These are phyloP conservation scores for Rhizodiscina lignyota DNA, from an alignment of 495 filamentous ascomycete genomes.

Conservation along the genomic window DNA sequence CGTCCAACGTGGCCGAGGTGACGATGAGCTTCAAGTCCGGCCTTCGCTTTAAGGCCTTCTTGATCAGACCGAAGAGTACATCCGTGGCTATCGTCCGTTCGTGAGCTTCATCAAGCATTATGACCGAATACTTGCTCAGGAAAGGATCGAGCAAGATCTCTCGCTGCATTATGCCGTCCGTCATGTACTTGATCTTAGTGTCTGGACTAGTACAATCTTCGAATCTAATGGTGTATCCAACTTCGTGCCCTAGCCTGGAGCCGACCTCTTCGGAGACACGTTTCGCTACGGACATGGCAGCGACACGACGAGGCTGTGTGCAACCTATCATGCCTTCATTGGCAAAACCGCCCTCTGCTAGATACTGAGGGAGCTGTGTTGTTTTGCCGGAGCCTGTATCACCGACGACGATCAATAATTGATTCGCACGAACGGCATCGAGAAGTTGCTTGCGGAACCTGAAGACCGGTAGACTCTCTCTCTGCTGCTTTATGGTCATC, in stretches of 20 bases:
- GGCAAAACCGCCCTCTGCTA: slow-evolving; percentile 82
- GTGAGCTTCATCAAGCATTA: slow-evolving; percentile 98
- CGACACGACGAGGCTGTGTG: slow-evolving; percentile 92
- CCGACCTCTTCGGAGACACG: slow-evolving; percentile 96
- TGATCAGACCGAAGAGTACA: slow-evolving; percentile 83
- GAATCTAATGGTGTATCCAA: slow-evolving; percentile 96
- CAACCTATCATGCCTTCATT: slow-evolving; percentile 90
- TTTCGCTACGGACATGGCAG: slow-evolving; percentile 92
- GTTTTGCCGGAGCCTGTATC: slow-evolving; percentile 98
- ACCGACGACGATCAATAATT: slow-evolving; percentile 88
- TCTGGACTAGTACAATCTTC: slow-evolving; percentile 83
- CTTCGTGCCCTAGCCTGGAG: slow-evolving; percentile 75
- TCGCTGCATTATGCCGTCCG: slow-evolving; percentile 92
- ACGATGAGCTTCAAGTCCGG: slow-evolving; percentile 89
- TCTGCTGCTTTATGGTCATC: slow-evolving; percentile 89
- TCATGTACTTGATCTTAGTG: slow-evolving; percentile 98
- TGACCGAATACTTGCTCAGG: slow-evolving; percentile 76
- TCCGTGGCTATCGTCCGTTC: slow-evolving; percentile 94
- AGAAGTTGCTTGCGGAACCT: slow-evolving; percentile 80
- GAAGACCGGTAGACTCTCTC: slow-evolving; percentile 79
- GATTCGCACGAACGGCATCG: slow-evolving; percentile 74
- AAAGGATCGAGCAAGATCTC: slow-evolving; percentile 86
- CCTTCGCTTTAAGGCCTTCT: slow-evolving; percentile 77
- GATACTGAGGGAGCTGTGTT: slow-evolving; percentile 87
- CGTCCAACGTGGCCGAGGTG: slow-evolving; percentile 89